Percentiles rank a stretch among this genome's conserved stretches.
Evolutionary conservation across 352 stramenopile genomes (phyloP).

Genomic region (Phytophthora tubulina): DNA sequence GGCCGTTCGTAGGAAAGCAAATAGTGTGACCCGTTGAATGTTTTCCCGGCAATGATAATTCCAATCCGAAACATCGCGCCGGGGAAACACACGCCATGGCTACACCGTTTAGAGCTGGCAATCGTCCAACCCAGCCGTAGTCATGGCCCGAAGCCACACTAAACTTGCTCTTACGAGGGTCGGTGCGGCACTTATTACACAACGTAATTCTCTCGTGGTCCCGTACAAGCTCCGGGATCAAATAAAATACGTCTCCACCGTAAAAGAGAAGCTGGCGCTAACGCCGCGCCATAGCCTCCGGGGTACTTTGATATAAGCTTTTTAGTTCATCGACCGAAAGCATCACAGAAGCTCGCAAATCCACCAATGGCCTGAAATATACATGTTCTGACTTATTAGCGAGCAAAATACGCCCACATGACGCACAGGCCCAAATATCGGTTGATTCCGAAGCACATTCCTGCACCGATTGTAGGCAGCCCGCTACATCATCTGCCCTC

Average conservation of each 20-base stretch:
- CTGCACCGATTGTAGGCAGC: not conserved
- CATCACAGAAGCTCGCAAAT: not conserved
- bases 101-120: conserved; percentile 23
- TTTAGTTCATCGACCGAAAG: not conserved
- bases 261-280: conserved; percentile 31
- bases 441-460: not conserved
- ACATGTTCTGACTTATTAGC: conserved; percentile 1
- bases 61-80: conserved; percentile 6
- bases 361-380: conserved; percentile 3
- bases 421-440: conserved; percentile 11
- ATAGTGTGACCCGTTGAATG: conserved; percentile 20
- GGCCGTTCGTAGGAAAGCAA: conserved; percentile 24
- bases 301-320: not conserved
- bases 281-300: not conserved
- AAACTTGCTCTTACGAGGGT: conserved; percentile 10
- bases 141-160: conserved; percentile 37
- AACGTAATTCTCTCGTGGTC: conserved; percentile 18
- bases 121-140: conserved; percentile 19
- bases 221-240: conserved; percentile 36
- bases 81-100: not conserved
- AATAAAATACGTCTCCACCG: conserved; percentile 19
- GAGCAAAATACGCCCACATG: conserved; percentile 15
- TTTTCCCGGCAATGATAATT: conserved; percentile 26
- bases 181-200: conserved; percentile 16
- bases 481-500: conserved; percentile 3